A percentile compares a stretch with the other conserved stretches of the same genome.
phyloP scores from a whole-genome alignment of 495 filamentous ascomycete genomes.

The Annulohypoxylon moriforme region DNA sequence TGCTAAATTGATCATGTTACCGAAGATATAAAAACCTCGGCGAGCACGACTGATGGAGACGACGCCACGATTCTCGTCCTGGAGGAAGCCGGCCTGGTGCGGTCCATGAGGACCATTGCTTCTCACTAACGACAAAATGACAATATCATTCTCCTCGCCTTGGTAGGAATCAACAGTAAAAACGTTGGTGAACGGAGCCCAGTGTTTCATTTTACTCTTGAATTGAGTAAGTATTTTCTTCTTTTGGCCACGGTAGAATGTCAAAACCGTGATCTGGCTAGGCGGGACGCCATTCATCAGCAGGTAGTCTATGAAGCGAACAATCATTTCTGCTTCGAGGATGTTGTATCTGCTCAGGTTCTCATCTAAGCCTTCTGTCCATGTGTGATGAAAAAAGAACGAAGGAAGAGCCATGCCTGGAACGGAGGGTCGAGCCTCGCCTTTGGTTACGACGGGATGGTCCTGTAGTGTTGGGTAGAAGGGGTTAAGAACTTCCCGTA shows the following conservation, averaged over 20 bases:
- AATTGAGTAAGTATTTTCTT: constrained; percentile 69
- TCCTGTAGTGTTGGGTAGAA: constrained; percentile 78
- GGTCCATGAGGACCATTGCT: constrained; percentile 55
- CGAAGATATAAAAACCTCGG: constrained; percentile 88
- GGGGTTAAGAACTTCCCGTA: constrained; percentile 68
- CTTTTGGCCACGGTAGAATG: constrained; percentile 90
- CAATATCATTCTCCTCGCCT: constrained; percentile 90
- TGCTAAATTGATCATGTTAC: constrained; percentile 71
- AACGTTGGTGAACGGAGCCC: constrained; percentile 68
- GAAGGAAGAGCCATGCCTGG: constrained; percentile 80
- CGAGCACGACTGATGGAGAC: constrained; percentile 91
- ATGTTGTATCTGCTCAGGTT: constrained; percentile 78
- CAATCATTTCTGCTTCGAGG: constrained; percentile 82
- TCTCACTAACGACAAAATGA: constrained; percentile 86
- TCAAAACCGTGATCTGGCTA: constrained; percentile 81
- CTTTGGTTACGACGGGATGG: constrained; percentile 70
- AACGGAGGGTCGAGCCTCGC: constrained; percentile 64
- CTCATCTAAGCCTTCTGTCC: constrained; percentile 72
- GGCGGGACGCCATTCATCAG: constrained; percentile 69
- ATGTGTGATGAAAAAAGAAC: constrained; percentile 78
- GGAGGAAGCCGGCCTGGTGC: constrained; percentile 69
- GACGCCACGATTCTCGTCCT: constrained; percentile 81
- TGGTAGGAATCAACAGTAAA: constrained; percentile 93
- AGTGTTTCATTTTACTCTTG: constrained; percentile 62
- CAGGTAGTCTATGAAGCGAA: constrained; percentile 77